Evolutionary conservation across 2,329 filamentous ascomycete genomes (phyloP).

Genomic region (Rasamsonia emersonii): DNA sequence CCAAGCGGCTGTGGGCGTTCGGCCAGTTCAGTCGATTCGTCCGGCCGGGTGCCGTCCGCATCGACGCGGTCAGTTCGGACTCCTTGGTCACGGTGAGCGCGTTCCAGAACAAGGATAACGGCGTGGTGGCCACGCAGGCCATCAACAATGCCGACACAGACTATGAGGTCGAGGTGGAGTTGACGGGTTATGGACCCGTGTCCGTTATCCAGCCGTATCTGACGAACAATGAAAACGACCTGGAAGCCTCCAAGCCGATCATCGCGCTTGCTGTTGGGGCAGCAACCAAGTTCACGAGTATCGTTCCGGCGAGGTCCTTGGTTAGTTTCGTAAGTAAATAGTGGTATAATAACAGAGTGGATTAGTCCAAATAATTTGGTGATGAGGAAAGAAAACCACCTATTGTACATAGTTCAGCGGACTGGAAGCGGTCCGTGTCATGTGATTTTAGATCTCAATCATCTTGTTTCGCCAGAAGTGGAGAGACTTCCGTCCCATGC

Average conservation of each 20-base stretch:
- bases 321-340: conserved; percentile 4
- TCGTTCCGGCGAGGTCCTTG: conserved; percentile 2
- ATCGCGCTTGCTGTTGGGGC: too few species aligned
- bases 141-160: conserved; percentile 18
- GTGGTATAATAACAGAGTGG: too few species aligned
- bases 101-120: conserved; percentile 27
- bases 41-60: conserved; percentile 29
- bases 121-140: conserved; percentile 23
- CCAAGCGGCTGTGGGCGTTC: conserved; percentile 34
- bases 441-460: too few species aligned
- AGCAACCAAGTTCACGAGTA: neutral
- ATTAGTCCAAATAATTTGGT: too few species aligned
- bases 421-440: too few species aligned
- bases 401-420: too few species aligned
- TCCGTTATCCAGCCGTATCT: conserved; percentile 27
- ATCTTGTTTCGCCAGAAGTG: too few species aligned
- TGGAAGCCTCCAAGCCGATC: conserved; percentile 8
- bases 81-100: conserved; percentile 14
- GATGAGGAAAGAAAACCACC: too few species aligned
- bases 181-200: conserved; percentile 15
- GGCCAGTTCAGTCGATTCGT: conserved; percentile 32
- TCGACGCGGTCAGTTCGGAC: conserved; percentile 22
- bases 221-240: conserved; percentile 26
- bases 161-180: conserved; percentile 17
- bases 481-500: too few species aligned